A percentile compares a stretch with the other conserved stretches of the same genome.
Conservation (phyloP, 2,329 filamentous ascomycete genomes). For the Ambrosiella cleistominuta region DNA sequence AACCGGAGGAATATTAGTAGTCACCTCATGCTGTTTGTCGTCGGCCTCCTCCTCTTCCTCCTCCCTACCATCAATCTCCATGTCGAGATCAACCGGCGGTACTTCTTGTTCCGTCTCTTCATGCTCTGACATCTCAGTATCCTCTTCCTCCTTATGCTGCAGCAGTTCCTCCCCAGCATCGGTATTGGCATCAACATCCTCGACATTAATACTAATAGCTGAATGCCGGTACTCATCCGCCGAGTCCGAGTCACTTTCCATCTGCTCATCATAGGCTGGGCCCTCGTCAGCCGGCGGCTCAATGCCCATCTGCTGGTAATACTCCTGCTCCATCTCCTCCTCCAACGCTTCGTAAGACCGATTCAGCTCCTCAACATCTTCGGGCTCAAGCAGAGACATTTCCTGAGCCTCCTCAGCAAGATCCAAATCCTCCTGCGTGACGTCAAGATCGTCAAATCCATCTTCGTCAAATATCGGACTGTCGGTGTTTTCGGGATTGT, state of each 20-base stretch:
- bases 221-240: background rate
- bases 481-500: background rate
- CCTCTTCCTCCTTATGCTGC: background rate
- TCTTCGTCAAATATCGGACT: conserved; percentile 16
- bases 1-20: conserved; percentile 24
- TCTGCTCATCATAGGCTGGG: conserved; percentile 6
- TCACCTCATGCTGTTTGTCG: background rate
- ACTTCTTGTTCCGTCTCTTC: background rate
- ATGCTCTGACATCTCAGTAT: conserved; percentile 22
- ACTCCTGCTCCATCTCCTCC: conserved; percentile 13
- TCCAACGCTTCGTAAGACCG: conserved; percentile 10
- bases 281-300: background rate
- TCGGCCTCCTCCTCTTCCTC: background rate
- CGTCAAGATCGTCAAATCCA: conserved; percentile 29
- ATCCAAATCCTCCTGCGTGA: conserved; percentile 38
- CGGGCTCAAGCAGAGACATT: conserved; percentile 36
- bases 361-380: conserved; percentile 21
- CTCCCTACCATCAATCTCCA: background rate
- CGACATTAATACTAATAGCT: background rate
- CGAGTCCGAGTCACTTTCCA: conserved; percentile 1
- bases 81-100: conserved; percentile 27
- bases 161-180: background rate
- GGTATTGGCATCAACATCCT: background rate
- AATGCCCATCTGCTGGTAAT: background rate
- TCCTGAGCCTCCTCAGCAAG: conserved; percentile 41